Percentiles rank a stretch among this genome's conserved stretches.
Conservation (phyloP, 306 rosid species). For the Aeschynomene evenia region DNA sequence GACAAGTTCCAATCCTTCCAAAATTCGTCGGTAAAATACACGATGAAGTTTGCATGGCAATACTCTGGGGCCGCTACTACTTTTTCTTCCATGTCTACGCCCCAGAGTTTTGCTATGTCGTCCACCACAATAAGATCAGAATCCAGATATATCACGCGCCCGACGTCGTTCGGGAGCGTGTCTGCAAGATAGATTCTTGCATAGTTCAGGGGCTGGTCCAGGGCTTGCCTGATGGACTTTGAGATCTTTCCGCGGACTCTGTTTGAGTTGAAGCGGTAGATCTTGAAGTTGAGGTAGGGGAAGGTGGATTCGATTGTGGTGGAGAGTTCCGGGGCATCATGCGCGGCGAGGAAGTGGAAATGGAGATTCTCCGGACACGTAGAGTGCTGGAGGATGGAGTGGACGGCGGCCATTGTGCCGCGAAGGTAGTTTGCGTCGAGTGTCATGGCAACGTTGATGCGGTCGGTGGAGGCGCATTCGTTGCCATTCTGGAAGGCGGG, state of each 20-base stretch:
- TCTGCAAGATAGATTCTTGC: conserved; percentile 45
- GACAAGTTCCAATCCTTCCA: conserved; percentile 37
- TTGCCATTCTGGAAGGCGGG: conserved; percentile 36
- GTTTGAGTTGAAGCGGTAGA: conserved; percentile 34
- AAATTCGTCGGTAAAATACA: conserved; percentile 34
- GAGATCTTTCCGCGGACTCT: conserved; percentile 39
- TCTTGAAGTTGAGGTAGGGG: conserved; percentile 40
- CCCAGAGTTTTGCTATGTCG: conserved; percentile 45
- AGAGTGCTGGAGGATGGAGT: conserved; percentile 42
- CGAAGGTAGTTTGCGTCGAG: conserved; percentile 47
- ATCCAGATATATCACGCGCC: conserved; percentile 42
- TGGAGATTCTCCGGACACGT: conserved; percentile 45
- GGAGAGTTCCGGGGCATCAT: conserved; percentile 1
- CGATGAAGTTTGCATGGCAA: conserved; percentile 40
- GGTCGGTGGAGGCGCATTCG: conserved; percentile 4
- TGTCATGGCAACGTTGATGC: conserved; percentile 48
- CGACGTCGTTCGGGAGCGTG: conserved; percentile 32
- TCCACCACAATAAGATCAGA: conserved; percentile 49
- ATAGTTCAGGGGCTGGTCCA: conserved; percentile 49
- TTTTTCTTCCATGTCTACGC: conserved; percentile 35
- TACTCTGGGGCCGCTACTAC: conserved; percentile 54
- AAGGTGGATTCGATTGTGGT: conserved; percentile 38
- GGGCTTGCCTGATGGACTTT: conserved; percentile 41
- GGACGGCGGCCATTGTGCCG: conserved; percentile 46
- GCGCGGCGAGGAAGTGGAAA: conserved; percentile 38